A percentile compares a stretch with the other conserved stretches of the same genome.
phyloP scores from a whole-genome alignment of 148 eudicot genomes.

The Suaeda aralocaspica region DNA sequence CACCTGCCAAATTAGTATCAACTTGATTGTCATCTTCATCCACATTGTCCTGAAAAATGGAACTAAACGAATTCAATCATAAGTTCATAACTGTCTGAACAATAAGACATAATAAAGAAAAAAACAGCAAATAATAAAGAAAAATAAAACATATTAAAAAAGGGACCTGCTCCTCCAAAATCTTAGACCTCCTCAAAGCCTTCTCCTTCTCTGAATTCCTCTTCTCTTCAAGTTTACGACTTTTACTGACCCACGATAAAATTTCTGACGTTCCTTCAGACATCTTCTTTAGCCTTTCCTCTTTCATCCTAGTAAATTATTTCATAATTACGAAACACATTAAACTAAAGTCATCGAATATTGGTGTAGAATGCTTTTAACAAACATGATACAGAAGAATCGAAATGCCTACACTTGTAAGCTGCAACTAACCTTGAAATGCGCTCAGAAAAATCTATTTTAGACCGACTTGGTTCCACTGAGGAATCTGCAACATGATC shows the following conservation, averaged over 20 bases:
- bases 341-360: not conserved
- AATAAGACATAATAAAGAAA: not conserved
- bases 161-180: constrained; percentile 84
- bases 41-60: constrained; percentile 53
- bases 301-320: constrained; percentile 52
- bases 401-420: not conserved
- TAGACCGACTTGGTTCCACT: constrained; percentile 31
- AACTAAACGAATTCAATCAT: not conserved
- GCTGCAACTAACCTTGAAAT: constrained; percentile 49
- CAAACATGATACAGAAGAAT: not conserved
- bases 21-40: constrained; percentile 62
- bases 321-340: not conserved
- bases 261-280: constrained; percentile 71
- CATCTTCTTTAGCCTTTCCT: constrained; percentile 64
- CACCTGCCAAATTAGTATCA: constrained; percentile 40
- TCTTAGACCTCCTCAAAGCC: constrained; percentile 71
- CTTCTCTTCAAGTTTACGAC: constrained; percentile 79
- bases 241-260: constrained; percentile 77
- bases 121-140: not conserved
- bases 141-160: constrained; percentile 6
- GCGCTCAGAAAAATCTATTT: constrained; percentile 50
- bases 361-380: not conserved
- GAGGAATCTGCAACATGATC: constrained; percentile 29
- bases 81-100: constrained; percentile 9
- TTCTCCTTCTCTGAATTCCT: constrained; percentile 62